Evolutionary conservation across 1,284 basidiomycete genomes (phyloP).

Genomic region (Macrocystidia cucumis): DNA sequence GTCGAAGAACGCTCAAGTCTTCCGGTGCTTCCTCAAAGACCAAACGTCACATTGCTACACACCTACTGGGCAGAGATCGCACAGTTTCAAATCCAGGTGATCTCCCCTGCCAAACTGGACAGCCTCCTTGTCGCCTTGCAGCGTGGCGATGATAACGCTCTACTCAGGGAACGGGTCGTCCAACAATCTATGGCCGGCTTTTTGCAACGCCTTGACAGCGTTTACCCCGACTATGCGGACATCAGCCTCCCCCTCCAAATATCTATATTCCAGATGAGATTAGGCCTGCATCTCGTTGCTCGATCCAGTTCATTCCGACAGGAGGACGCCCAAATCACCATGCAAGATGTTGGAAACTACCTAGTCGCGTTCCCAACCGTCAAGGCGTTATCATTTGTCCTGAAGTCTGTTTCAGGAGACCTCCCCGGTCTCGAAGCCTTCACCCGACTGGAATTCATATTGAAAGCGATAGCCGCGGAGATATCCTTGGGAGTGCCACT

Average conservation of each 20-base stretch:
- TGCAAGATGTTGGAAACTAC: constrained; percentile 18
- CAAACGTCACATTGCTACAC: constrained; percentile 57
- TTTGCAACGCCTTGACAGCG: constrained; percentile 45
- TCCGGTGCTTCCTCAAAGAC: constrained; percentile 23
- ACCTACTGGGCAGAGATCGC: constrained; percentile 80
- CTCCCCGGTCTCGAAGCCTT: constrained; percentile 19
- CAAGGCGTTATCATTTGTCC: too few species aligned
- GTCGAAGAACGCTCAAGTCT: constrained; percentile 15
- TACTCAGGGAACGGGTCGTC: constrained; percentile 47
- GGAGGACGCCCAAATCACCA: constrained; percentile 7
- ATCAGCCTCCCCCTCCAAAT: constrained; percentile 60
- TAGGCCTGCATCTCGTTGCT: constrained; percentile 66
- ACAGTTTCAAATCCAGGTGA: constrained; percentile 58
- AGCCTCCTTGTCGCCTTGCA: constrained; percentile 27
- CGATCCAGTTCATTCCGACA: constrained; percentile 15
- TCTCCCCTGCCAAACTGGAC: constrained; percentile 39
- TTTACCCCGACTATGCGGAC: constrained; percentile 63
- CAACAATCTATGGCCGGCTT: constrained; percentile 65
- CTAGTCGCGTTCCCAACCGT: constrained; percentile 53
- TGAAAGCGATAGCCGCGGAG: constrained; percentile 45
- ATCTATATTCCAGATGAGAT: constrained; percentile 59
- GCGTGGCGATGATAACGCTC: constrained; percentile 26
- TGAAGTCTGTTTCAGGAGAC: constrained; percentile 20
- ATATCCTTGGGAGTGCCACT: constrained; percentile 25
- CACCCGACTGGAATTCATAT: constrained; percentile 37